Evolutionary conservation across 1,284 basidiomycete species (phyloP).

Genomic region (Agroathelia rolfsii): DNA sequence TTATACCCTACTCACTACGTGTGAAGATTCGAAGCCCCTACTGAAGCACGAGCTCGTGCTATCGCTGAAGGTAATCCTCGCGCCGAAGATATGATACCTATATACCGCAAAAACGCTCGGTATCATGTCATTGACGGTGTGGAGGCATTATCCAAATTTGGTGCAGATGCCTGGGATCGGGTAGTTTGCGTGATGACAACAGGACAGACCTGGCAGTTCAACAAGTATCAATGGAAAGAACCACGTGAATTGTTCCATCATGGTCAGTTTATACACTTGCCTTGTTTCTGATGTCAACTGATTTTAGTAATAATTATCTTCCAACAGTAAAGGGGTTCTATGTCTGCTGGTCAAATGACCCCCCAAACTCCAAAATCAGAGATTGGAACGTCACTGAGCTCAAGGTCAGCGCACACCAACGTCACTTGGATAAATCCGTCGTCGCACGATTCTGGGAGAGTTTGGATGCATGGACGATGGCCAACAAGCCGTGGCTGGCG

Average conservation of each 20-base stretch:
- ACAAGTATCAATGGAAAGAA: constrained; percentile 92
- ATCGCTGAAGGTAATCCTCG: constrained; percentile 63
- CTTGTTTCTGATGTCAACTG: constrained; percentile 3
- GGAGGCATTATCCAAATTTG: constrained; percentile 87
- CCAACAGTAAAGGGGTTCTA: constrained; percentile 82
- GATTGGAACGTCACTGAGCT: constrained; percentile 97
- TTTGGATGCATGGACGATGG: constrained; percentile 76
- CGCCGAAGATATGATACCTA: constrained; percentile 76
- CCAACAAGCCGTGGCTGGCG: constrained; percentile 71
- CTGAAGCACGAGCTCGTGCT: constrained; percentile 60
- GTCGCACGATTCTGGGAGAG: constrained; percentile 94
- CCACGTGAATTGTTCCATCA: constrained; percentile 88
- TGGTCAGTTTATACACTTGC: constrained; percentile 42
- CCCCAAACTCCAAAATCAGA: constrained; percentile 77
- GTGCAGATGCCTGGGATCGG: constrained; percentile 86
- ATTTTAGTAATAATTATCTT: constrained; percentile 5
- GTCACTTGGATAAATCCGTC: constrained; percentile 93
- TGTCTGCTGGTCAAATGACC: constrained; percentile 88
- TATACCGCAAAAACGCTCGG: constrained; percentile 69
- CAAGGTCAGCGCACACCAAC: constrained; percentile 80
- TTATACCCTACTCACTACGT: constrained; percentile 1
- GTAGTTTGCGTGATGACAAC: constrained; percentile 97
- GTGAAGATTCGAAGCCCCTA: constrained; percentile 68
- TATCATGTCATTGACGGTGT: constrained; percentile 88
- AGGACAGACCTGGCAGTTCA: constrained; percentile 96